Evolutionary conservation across 164 flowering plant genomes (phyloP).

Genomic region (Liquidambar formosana): DNA sequence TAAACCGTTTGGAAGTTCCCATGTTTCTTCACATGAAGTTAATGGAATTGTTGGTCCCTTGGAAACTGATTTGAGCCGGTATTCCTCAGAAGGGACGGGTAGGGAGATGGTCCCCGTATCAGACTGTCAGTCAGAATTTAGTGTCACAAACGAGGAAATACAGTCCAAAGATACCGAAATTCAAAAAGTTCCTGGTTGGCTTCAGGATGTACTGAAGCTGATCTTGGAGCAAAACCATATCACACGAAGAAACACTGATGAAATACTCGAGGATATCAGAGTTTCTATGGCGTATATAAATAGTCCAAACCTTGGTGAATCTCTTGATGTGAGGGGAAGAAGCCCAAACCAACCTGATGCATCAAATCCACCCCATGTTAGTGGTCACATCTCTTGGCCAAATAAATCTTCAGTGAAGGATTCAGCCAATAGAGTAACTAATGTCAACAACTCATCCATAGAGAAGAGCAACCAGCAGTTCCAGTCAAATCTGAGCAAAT

Average conservation of each 20-base stretch:
- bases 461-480: constrained; percentile 28
- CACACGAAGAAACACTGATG: constrained; percentile 16
- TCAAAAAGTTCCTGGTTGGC: constrained; percentile 25
- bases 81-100: constrained; percentile 10
- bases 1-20: constrained; percentile 22
- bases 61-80: constrained; percentile 9
- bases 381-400: constrained; percentile 5
- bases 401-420: constrained; percentile 2
- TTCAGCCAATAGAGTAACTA: constrained; percentile 5
- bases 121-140: constrained; percentile 10
- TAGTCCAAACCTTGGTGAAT: constrained; percentile 17
- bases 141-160: constrained; percentile 7
- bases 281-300: constrained; percentile 21
- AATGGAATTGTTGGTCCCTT: constrained; percentile 8
- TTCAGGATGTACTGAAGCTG: constrained; percentile 25
- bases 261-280: constrained; percentile 32
- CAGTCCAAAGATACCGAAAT: neutral
- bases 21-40: constrained; percentile 23
- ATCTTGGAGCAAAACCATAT: constrained; percentile 25
- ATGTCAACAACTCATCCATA: constrained; percentile 7
- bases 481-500: constrained; percentile 38
- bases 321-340: constrained; percentile 21
- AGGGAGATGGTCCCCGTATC: constrained; percentile 16
- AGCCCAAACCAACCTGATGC: constrained; percentile 10
- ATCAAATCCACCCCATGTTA: constrained; percentile 4